These are phyloP conservation scores for Penicillium crystallinum DNA, from an alignment of 495 filamentous ascomycete species.

Conservation along the genomic window DNA sequence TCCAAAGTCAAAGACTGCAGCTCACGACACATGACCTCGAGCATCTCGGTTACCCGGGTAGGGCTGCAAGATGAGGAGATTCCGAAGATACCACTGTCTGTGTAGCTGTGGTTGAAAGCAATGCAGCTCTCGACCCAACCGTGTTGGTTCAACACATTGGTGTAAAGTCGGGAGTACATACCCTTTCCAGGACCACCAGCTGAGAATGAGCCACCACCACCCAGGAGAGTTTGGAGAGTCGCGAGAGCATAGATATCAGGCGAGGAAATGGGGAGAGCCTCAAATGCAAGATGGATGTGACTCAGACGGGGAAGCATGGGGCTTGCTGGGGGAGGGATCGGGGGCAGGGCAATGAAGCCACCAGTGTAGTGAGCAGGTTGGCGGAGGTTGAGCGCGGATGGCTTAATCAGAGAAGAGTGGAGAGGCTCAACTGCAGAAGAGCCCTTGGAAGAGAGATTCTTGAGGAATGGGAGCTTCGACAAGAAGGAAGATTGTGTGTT, in stretches of 20 bases:
- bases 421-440: slow-evolving; percentile 50
- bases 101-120: slow-evolving; percentile 96
- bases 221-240: slow-evolving; percentile 93
- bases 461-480: slow-evolving; percentile 87
- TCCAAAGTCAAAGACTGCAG: slow-evolving; percentile 72
- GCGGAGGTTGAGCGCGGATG: slow-evolving; percentile 50
- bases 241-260: slow-evolving; percentile 94
- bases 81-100: slow-evolving; percentile 89
- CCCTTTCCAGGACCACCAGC: slow-evolving; percentile 96
- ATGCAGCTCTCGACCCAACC: slow-evolving; percentile 94
- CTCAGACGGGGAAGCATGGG: slow-evolving; percentile 76
- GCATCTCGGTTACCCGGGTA: slow-evolving; percentile 66
- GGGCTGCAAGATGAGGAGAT: slow-evolving; percentile 84
- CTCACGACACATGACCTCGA: slow-evolving; percentile 91
- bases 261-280: slow-evolving; percentile 84
- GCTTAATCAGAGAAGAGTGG: slow-evolving; percentile 40
- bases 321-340: slow-evolving; percentile 69
- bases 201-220: slow-evolving; percentile 95
- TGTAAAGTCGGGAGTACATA: slow-evolving; percentile 97
- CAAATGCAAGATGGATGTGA: slow-evolving; percentile 92
- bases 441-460: slow-evolving; percentile 72
- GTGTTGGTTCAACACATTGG: slow-evolving; percentile 94
- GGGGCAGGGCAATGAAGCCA: slow-evolving; percentile 80
- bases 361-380: slow-evolving; percentile 84
- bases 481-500: slow-evolving; percentile 53